Conservation (phyloP, 352 stramenopile genomes). For the Phytophthora pluvialis region DNA sequence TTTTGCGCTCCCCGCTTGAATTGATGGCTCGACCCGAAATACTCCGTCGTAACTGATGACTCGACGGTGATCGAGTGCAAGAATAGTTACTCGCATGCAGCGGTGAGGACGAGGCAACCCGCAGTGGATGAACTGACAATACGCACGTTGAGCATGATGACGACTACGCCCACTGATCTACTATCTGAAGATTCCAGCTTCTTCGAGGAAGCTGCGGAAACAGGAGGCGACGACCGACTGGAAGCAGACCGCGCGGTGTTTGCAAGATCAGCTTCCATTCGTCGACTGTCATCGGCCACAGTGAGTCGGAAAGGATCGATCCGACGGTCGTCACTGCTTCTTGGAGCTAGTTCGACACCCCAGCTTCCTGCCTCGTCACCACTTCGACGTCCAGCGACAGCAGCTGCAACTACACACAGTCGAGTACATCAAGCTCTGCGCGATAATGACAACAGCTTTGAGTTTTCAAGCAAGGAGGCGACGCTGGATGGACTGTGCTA, state of each 20-base stretch:
- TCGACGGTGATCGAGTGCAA: constrained; percentile 12
- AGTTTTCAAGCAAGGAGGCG: constrained; percentile 53
- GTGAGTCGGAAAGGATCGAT: constrained; percentile 19
- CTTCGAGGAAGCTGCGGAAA: constrained; percentile 4
- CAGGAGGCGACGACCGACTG: constrained; percentile 29
- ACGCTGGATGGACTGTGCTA: constrained; percentile 61
- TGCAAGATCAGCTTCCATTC: constrained; percentile 46
- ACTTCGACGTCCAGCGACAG: constrained; percentile 52
- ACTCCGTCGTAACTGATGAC: constrained; percentile 26
- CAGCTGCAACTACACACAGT: constrained; percentile 52
- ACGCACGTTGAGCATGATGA: constrained; percentile 9
- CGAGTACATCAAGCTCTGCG: constrained; percentile 65
- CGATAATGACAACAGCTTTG: constrained; percentile 61
- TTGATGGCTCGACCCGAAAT: constrained; percentile 18
- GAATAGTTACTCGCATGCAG: constrained; percentile 25
- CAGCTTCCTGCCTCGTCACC: constrained; percentile 21
- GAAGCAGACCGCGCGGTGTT: constrained; percentile 47
- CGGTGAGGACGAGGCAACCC: constrained; percentile 4
- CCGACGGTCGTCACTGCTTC: constrained; percentile 8
- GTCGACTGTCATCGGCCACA: constrained; percentile 34
- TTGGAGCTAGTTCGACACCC: constrained; percentile 13
- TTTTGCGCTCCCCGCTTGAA: not conserved
- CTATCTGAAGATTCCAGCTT: constrained; percentile 3
- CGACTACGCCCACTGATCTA: constrained; percentile 8
- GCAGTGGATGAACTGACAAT: constrained; percentile 15